phyloP scores from a whole-genome alignment of 164 flowering plant species.

The Nelumbo lutea region DNA sequence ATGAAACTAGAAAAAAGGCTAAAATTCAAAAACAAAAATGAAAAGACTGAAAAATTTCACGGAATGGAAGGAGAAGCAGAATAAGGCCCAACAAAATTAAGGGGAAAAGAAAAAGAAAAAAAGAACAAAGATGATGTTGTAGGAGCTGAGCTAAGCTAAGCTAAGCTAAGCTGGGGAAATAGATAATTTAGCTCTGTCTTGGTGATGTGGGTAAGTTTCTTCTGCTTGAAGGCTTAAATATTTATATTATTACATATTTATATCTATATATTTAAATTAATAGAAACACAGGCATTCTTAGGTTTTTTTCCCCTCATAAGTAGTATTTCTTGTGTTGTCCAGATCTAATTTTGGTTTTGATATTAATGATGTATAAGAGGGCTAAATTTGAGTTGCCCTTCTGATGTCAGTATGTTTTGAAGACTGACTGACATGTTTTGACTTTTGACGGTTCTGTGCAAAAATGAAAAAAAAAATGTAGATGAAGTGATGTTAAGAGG shows the following conservation, averaged over 20 bases:
- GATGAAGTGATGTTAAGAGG: background rate
- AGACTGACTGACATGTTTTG: background rate
- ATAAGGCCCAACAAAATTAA: background rate
- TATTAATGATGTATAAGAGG: slow-evolving; percentile 2
- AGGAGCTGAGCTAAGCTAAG: slow-evolving; percentile 8
- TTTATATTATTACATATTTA: background rate
- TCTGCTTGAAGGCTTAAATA: background rate
- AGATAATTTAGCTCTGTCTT: background rate
- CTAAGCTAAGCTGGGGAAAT: background rate
- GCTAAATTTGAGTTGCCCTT: background rate
- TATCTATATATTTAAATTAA: background rate
- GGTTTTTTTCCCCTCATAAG: slow-evolving; percentile 3
- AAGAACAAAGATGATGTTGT: background rate
- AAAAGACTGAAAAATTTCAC: background rate
- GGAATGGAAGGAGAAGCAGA: background rate
- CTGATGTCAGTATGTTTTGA: background rate
- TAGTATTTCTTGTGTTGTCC: background rate
- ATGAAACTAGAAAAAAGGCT: too few relatives aligned
- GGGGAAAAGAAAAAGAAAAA: background rate
- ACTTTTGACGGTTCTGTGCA: background rate
- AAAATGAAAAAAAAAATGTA: too few relatives aligned
- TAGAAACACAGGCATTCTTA: slow-evolving; percentile 3
- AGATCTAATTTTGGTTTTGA: slow-evolving; percentile 9
- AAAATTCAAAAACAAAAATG: background rate
- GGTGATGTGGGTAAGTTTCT: background rate